Conservation (phyloP, 1,139 yeast species). For the Petasospora rhodanensis region DNA sequence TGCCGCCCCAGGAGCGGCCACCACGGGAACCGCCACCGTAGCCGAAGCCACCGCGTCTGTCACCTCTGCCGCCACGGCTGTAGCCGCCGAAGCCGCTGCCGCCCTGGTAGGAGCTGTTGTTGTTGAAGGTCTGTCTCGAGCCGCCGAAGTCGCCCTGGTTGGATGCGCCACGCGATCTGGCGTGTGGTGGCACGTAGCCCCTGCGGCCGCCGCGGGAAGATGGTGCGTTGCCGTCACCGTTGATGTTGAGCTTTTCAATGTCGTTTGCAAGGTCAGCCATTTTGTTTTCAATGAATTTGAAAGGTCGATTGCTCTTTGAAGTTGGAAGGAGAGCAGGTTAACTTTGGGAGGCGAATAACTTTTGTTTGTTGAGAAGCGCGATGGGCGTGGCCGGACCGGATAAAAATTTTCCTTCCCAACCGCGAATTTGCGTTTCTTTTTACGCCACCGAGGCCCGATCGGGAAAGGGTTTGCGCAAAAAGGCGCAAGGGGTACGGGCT, state of each 20-base stretch:
- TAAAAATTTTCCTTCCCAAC: too few relatives aligned
- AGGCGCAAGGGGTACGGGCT: too few relatives aligned
- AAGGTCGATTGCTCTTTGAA: background rate
- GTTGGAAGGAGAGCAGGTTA: slow-evolving; percentile 1
- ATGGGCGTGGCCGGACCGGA: too few relatives aligned
- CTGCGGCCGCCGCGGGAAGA: slow-evolving; percentile 22
- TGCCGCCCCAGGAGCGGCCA: slow-evolving; percentile 36
- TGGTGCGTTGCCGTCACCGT: slow-evolving; percentile 23
- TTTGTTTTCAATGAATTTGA: too few relatives aligned
- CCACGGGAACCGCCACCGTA: slow-evolving; percentile 32
- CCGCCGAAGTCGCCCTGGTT: slow-evolving; percentile 8
- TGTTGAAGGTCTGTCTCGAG: slow-evolving; percentile 17
- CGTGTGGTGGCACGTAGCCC: slow-evolving; percentile 69
- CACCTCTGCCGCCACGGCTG: slow-evolving; percentile 26
- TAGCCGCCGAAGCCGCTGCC: slow-evolving; percentile 26
- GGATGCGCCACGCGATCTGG: slow-evolving; percentile 45
- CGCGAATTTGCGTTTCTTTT: too few relatives aligned
- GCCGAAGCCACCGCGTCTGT: slow-evolving; percentile 26
- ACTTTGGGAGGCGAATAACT: too few relatives aligned
- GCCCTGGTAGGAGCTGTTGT: slow-evolving; percentile 25
- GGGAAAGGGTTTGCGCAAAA: too few relatives aligned
- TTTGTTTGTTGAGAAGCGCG: too few relatives aligned
- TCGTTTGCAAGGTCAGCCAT: slow-evolving; percentile 34
- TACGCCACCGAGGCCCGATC: too few relatives aligned
- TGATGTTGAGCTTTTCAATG: slow-evolving; percentile 39